Base-by-base conservation (phyloP, 2,329 filamentous ascomycete species). In the Alternaria incomplexa region DNA sequence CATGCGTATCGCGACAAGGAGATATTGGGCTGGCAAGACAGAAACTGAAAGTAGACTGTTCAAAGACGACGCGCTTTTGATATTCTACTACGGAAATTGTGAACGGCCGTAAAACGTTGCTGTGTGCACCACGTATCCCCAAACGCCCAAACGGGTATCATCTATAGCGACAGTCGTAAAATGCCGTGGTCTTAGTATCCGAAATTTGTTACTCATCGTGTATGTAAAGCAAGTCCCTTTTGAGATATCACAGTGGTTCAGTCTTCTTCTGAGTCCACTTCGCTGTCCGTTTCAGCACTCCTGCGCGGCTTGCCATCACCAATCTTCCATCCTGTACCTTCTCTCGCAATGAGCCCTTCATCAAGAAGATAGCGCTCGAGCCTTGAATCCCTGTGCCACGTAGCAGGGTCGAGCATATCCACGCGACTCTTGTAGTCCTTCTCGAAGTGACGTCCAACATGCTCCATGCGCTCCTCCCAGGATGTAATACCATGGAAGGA, bases 401-500 rank as follows among this genome's bases (percentile, higher is more conserved):
- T 63, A 8, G 53, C 32, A 6, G 56, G 28, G 40, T 77, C 68
- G 22, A 69, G 54, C 43, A 71, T 65, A 8, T 61, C 64, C 3
- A 54, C 36, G 15, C 62, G 63, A 7, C 30, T 57, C 47, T 69
- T 79, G 79, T 73, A 81, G 47, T 79, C 83, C 78, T 78, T 85
- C 79, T 96, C 93, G 48, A 95, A 85, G 77, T 97, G 94, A 62
- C 88, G 85, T 0, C 92, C 93, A 3, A 97, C 88, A 80, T 97
- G 94, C 78, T 97, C 94, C 89, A 97, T 93, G 23, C 92, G 85
- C 61, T 90, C 86, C 62, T 96, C 91, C 93, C 93, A 97, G 11
- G 88, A 88, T 6, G 83, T 85, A 0, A 76, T 64, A 0, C 91
- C 92, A 6, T 83, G 77, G 73, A 96, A 97, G 1, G 77, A 76